A percentile compares a stretch with the other conserved stretches of the same genome.
These are phyloP conservation scores for Kluyveromyces wickerhamii DNA, from an alignment of 805 yeast species.

Conservation along the genomic window DNA sequence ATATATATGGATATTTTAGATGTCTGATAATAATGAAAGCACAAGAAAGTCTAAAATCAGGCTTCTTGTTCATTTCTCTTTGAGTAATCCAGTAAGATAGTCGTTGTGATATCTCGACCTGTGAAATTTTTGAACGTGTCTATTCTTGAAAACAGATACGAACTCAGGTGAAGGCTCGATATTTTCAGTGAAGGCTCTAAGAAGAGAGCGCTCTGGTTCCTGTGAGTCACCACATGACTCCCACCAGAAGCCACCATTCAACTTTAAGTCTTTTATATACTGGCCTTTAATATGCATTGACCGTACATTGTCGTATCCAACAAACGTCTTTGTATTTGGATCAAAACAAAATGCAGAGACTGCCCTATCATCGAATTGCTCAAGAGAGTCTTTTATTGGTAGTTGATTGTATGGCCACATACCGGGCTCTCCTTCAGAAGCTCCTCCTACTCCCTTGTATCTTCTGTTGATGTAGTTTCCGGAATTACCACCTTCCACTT, in stretches of 20 bases:
- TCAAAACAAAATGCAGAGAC: constrained; percentile 51
- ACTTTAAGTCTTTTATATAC: constrained; percentile 38
- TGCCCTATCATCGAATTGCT: constrained; percentile 42
- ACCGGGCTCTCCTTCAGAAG: constrained; percentile 41
- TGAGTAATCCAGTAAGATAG: constrained; percentile 9
- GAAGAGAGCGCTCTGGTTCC: constrained; percentile 32
- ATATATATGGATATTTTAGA: no score
- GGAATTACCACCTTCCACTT: constrained; percentile 27
- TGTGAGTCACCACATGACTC: constrained; percentile 71
- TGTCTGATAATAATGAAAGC: no score
- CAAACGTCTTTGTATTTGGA: constrained; percentile 30
- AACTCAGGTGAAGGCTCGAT: constrained; percentile 10
- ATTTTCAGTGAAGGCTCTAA: constrained; percentile 36
- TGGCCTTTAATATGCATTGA: constrained; percentile 50
- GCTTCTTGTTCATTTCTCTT: no score
- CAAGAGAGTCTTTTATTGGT: constrained; percentile 38
- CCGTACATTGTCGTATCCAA: constrained; percentile 59
- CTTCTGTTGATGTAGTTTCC: constrained; percentile 28
- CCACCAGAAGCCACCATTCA: constrained; percentile 96
- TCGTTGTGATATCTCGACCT: constrained; percentile 14
- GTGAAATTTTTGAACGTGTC: constrained; percentile 14
- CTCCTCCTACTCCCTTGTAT: constrained; percentile 39
- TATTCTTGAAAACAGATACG: constrained; percentile 2
- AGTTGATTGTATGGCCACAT: constrained; percentile 49
- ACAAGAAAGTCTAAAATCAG: no score